These are phyloP conservation scores for Exserohilum rostratum DNA, from an alignment of 2,329 filamentous ascomycete genomes.

Conservation along the genomic window DNA sequence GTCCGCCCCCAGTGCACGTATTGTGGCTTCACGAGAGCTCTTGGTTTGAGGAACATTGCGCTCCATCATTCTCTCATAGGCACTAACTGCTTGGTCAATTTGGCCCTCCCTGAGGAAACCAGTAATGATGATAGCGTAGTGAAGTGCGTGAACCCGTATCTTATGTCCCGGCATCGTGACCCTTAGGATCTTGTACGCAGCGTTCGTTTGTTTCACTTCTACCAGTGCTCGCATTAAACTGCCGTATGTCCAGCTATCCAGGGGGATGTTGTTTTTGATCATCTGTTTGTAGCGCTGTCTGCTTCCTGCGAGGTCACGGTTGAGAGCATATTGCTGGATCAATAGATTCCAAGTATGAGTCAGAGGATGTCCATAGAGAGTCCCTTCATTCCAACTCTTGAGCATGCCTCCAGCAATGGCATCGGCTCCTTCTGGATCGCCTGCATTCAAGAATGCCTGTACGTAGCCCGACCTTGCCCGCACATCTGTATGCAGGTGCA, in stretches of 20 bases:
- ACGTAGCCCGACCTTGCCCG: constrained; percentile 58
- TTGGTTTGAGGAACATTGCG: constrained; percentile 49
- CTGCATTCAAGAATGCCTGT: constrained; percentile 63
- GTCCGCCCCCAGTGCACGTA: constrained; percentile 31
- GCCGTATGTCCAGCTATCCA: constrained; percentile 65
- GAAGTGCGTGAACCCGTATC: constrained; percentile 54
- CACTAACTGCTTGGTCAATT: constrained; percentile 56
- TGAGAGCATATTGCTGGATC: constrained; percentile 70
- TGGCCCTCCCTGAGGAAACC: constrained; percentile 54
- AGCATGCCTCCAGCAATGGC: constrained; percentile 65
- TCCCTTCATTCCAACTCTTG: constrained; percentile 45
- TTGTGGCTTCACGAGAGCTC: constrained; percentile 52
- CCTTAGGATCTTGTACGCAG: constrained; percentile 61
- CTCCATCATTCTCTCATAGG: constrained; percentile 54
- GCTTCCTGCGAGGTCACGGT: constrained; percentile 63
- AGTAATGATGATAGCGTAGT: constrained; percentile 61
- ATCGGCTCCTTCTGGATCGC: constrained; percentile 49
- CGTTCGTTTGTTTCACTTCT: constrained; percentile 59
- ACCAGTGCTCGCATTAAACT: constrained; percentile 65
- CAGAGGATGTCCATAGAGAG: constrained; percentile 55
- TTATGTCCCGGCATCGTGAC: constrained; percentile 58
- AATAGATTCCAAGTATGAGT: constrained; percentile 80
- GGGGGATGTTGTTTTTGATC: constrained; percentile 56
- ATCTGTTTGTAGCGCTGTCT: constrained; percentile 63
- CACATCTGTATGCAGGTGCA: constrained; percentile 30